A percentile compares a stretch with the other conserved stretches of the same genome.
phyloP scores from a whole-genome alignment of 169 alveolate genomes.

The Perkinsus olseni region DNA sequence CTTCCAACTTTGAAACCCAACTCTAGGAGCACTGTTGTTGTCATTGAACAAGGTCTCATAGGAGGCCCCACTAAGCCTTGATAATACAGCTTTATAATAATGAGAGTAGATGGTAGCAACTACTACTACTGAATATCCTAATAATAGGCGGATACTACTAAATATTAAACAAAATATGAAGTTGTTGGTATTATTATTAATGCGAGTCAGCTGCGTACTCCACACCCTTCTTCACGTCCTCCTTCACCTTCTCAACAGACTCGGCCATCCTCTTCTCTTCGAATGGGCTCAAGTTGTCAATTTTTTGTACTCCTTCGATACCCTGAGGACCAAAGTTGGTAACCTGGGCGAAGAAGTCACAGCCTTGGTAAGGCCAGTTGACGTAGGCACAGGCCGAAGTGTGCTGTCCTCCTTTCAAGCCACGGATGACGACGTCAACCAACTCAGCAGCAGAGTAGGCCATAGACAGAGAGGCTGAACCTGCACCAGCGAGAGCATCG shows the following conservation, averaged over 20 bases:
- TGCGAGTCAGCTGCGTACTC: background rate
- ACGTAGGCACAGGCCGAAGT: background rate
- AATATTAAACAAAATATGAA: too few relatives aligned
- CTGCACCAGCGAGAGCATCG: conserved; percentile 12
- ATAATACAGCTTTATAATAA: background rate
- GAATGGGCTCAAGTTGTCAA: background rate
- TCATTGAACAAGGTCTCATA: too few relatives aligned
- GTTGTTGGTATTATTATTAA: background rate
- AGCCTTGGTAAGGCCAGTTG: background rate
- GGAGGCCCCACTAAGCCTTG: background rate
- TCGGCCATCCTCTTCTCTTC: background rate
- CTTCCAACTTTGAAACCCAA: too few relatives aligned
- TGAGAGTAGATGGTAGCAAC: background rate
- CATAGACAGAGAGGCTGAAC: conserved; percentile 15
- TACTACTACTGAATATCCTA: background rate
- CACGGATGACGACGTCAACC: background rate
- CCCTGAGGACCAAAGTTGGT: background rate
- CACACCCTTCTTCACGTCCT: background rate
- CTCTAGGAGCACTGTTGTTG: too few relatives aligned
- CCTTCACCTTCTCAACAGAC: background rate
- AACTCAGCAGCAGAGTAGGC: conserved; percentile 16
- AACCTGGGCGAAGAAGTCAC: background rate
- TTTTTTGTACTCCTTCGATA: background rate
- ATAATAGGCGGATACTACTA: background rate
- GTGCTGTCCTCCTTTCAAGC: background rate